Percentiles rank a stretch among this genome's conserved stretches.
These are phyloP conservation scores for Ustilago shanxiensis DNA, from an alignment of 1,284 basidiomycete genomes.

Conservation along the genomic window DNA sequence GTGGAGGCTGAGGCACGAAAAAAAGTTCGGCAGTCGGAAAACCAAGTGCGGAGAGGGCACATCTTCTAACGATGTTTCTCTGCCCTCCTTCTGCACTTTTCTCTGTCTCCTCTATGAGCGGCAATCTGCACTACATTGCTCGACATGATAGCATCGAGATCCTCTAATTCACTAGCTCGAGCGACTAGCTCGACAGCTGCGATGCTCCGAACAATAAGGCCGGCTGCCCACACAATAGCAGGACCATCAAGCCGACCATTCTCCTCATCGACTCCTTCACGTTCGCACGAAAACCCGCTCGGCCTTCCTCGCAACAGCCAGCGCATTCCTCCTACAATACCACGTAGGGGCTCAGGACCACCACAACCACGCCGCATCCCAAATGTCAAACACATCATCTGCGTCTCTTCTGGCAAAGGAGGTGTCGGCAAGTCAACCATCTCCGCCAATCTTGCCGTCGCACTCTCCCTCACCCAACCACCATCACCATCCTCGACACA, in stretches of 20 bases:
- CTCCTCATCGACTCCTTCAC: background rate
- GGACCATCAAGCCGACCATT: conserved; percentile 7
- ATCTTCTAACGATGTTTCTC: background rate
- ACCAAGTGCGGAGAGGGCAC: background rate
- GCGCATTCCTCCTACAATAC: conserved; percentile 61
- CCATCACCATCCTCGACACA: background rate
- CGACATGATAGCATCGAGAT: no score
- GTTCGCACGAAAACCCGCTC: conserved; percentile 63
- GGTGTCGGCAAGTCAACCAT: conserved; percentile 97
- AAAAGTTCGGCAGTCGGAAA: conserved; percentile 25
- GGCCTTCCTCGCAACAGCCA: conserved; percentile 66
- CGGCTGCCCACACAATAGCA: background rate
- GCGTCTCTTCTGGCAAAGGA: conserved; percentile 93
- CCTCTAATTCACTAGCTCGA: background rate
- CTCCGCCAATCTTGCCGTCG: conserved; percentile 87
- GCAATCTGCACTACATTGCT: no score
- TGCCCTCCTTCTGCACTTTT: no score
- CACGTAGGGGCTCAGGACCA: conserved; percentile 67
- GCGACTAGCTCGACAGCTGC: background rate
- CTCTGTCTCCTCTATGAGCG: no score
- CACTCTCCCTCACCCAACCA: conserved; percentile 72
- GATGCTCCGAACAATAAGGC: background rate
- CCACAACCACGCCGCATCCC: conserved; percentile 73
- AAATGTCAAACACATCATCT: conserved; percentile 77
- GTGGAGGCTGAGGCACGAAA: conserved; percentile 36